Percentiles rank a stretch among this genome's conserved stretches.
phyloP scores from a whole-genome alignment of 2,329 filamentous ascomycete species.

The Passalora sequoiae region DNA sequence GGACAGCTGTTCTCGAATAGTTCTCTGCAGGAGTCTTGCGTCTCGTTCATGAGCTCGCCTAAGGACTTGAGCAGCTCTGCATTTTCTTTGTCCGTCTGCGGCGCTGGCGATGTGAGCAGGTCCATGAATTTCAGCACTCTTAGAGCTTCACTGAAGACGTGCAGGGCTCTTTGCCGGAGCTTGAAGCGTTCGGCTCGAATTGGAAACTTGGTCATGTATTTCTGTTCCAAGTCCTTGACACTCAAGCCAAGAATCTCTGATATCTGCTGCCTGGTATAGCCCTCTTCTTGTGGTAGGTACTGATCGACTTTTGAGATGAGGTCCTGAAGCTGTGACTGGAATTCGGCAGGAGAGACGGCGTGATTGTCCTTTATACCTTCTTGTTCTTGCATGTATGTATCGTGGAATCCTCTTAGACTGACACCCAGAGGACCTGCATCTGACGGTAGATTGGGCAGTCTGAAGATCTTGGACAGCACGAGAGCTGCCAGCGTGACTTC shows the following conservation, averaged over 20 bases:
- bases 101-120: slow-evolving; percentile 53
- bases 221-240: slow-evolving; percentile 65
- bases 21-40: slow-evolving; percentile 80
- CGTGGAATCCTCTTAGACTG: slow-evolving; percentile 81
- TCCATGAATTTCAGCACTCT: slow-evolving; percentile 79
- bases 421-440: slow-evolving; percentile 80
- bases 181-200: slow-evolving; percentile 83
- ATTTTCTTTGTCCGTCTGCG: slow-evolving; percentile 47
- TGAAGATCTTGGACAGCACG: slow-evolving; percentile 56
- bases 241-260: slow-evolving; percentile 64
- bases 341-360: slow-evolving; percentile 41
- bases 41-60: slow-evolving; percentile 80
- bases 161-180: slow-evolving; percentile 78
- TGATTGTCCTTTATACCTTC: slow-evolving; percentile 46
- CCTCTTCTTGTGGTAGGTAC: slow-evolving; percentile 70
- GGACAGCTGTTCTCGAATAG: slow-evolving; percentile 88
- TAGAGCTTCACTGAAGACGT: slow-evolving; percentile 85
- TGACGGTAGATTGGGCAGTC: slow-evolving; percentile 59
- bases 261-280: slow-evolving; percentile 85
- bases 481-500: slow-evolving; percentile 86
- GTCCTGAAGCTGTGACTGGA: slow-evolving; percentile 62
- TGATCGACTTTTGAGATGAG: slow-evolving; percentile 65
- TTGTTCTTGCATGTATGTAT: slow-evolving; percentile 64
- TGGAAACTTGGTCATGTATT: slow-evolving; percentile 82
- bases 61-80: slow-evolving; percentile 67